These are phyloP conservation scores for Tricladium varicosporioides DNA, from an alignment of 2,329 filamentous ascomycete species.

Conservation along the genomic window DNA sequence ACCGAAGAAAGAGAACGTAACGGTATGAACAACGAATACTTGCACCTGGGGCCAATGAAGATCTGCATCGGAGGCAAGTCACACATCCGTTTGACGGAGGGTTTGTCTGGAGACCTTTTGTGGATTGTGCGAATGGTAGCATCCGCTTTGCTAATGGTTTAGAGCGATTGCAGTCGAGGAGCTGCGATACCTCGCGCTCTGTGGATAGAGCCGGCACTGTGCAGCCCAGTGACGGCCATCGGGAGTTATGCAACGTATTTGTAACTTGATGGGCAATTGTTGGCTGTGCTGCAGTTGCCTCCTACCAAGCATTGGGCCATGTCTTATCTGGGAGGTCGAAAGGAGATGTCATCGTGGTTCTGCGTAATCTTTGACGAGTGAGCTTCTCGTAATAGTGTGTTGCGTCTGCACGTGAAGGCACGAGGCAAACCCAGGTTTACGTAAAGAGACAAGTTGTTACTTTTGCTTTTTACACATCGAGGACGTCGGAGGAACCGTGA, in stretches of 20 bases:
- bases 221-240: slow-evolving; percentile 5
- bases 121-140: neutral
- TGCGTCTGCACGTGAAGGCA: neutral
- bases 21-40: slow-evolving; percentile 13
- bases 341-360: neutral
- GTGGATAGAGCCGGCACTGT: slow-evolving; percentile 3
- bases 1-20: slow-evolving; percentile 12
- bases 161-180: neutral
- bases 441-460: neutral
- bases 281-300: neutral
- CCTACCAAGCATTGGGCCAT: neutral
- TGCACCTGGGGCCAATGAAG: slow-evolving; percentile 1
- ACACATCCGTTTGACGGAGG: neutral
- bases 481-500: neutral
- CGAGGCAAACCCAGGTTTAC: neutral
- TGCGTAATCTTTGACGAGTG: slow-evolving; percentile 10
- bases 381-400: slow-evolving; percentile 6
- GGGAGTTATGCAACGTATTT: slow-evolving; percentile 2
- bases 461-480: slow-evolving; percentile 4
- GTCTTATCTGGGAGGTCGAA: neutral
- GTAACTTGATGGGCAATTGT: slow-evolving; percentile 2
- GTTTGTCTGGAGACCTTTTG: neutral
- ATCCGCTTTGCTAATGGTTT: slow-evolving; percentile 5
- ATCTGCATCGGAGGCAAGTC: slow-evolving; percentile 3
- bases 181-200: too few species aligned